Evolutionary conservation across 345 rosid genomes (phyloP).

Genomic region (Eucalyptus globulus): DNA sequence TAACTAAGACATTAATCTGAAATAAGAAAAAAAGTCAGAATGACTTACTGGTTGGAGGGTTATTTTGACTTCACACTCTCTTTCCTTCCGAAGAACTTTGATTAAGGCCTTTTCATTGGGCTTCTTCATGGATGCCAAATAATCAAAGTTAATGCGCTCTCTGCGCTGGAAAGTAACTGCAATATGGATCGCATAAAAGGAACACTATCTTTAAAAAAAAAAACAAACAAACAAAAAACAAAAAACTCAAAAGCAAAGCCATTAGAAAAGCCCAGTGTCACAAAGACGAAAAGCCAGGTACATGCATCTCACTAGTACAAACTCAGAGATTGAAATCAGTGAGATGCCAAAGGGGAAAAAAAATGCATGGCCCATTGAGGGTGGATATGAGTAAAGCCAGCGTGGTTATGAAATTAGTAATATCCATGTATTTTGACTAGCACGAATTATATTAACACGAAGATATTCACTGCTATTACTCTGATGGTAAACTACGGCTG

Average conservation of each 20-base stretch:
- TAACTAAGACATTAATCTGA: background rate
- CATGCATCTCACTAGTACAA: background rate
- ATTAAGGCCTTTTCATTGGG: slow-evolving; percentile 49
- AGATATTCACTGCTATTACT: background rate
- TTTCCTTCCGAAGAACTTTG: slow-evolving; percentile 54
- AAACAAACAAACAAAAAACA: no score
- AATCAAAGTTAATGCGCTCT: slow-evolving; percentile 77
- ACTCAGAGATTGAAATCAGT: background rate
- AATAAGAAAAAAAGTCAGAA: background rate
- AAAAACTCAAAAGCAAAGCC: background rate
- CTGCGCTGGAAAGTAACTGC: slow-evolving; percentile 78
- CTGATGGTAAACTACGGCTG: background rate
- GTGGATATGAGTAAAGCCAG: background rate
- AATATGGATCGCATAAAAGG: background rate
- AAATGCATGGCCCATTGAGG: background rate
- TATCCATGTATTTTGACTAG: background rate
- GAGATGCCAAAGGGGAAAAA: background rate
- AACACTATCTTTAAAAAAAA: background rate
- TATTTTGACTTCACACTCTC: slow-evolving; percentile 24
- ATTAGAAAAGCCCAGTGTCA: background rate
- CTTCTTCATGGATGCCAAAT: slow-evolving; percentile 91
- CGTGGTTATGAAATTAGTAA: background rate
- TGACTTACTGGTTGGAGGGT: slow-evolving; percentile 55
- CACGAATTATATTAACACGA: background rate
- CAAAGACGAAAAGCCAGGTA: background rate